Evolutionary conservation across 2,329 filamentous ascomycete genomes (phyloP).

Genomic region (Fusarium temperatum): DNA sequence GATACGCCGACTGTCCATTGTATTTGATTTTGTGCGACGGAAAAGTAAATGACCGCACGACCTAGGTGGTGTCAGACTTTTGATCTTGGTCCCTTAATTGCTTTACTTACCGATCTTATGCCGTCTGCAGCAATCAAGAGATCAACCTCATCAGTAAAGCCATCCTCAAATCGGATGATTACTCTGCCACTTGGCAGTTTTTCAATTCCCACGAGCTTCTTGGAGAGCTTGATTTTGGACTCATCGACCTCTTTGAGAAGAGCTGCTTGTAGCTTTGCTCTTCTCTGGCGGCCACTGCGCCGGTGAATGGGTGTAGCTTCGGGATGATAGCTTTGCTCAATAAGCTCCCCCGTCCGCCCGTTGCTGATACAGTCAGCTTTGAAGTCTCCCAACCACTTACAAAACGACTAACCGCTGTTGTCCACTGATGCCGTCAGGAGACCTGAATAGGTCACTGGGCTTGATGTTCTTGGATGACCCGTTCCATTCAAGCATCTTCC

Average conservation of each 20-base stretch:
- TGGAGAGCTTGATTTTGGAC: conserved; percentile 55
- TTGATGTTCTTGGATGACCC: conserved; percentile 45
- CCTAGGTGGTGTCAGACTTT: conserved; percentile 36
- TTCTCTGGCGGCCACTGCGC: conserved; percentile 42
- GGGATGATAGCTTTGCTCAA: conserved; percentile 34
- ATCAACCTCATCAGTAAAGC: conserved; percentile 50
- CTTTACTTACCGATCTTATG: conserved; percentile 55
- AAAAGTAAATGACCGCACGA: conserved; percentile 53
- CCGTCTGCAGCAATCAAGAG: conserved; percentile 63
- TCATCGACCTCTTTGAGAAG: conserved; percentile 56
- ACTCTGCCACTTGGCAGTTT: conserved; percentile 50
- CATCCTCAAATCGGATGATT: conserved; percentile 57
- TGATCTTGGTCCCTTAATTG: not conserved
- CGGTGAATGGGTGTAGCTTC: conserved; percentile 38
- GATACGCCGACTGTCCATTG: conserved; percentile 49
- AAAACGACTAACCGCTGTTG: conserved; percentile 35
- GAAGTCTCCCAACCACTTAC: rapidly evolving
- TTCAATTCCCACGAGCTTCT: conserved; percentile 52
- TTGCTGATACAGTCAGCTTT: conserved; percentile 36
- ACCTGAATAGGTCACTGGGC: conserved; percentile 44
- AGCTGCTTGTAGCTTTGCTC: conserved; percentile 57
- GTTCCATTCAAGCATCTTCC: conserved; percentile 47
- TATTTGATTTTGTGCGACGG: conserved; percentile 56
- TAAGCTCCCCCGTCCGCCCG: conserved; percentile 44
- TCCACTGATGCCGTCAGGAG: conserved; percentile 37